These are phyloP conservation scores for Paecilomyces variotii DNA, from an alignment of 2,329 filamentous ascomycete species.

Conservation along the genomic window DNA sequence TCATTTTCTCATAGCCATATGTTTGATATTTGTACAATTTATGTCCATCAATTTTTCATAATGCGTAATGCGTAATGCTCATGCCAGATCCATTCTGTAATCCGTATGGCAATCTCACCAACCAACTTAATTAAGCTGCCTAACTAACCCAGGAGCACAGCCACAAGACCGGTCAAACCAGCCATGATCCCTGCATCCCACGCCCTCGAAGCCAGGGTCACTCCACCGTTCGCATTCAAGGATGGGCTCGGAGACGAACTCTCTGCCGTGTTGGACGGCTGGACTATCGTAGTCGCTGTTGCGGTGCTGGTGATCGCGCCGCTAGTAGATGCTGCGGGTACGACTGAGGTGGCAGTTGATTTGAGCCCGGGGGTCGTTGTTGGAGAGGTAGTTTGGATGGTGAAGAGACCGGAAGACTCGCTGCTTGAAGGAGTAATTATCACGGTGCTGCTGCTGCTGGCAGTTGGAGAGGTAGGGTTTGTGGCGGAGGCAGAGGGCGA, in stretches of 20 bases:
- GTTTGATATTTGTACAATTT: too few species aligned
- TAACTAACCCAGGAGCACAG: neutral
- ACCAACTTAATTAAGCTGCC: neutral
- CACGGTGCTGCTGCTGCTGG: neutral
- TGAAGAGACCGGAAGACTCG: neutral
- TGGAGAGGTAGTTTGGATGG: neutral
- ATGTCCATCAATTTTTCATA: too few species aligned
- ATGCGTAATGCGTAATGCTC: too few species aligned
- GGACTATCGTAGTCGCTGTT: neutral
- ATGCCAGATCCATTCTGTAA: too few species aligned
- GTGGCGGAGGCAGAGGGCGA: neutral
- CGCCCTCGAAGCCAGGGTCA: neutral
- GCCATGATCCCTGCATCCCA: neutral
- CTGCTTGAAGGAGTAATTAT: neutral
- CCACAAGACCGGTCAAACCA: neutral
- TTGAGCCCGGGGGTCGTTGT: neutral
- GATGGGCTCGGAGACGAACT: neutral
- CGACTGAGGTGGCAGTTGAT: neutral
- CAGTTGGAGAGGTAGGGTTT: neutral
- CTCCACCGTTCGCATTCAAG: neutral
- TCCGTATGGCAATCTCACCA: too few species aligned
- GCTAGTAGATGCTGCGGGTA: neutral
- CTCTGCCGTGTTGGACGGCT: neutral
- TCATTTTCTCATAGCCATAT: too few species aligned
- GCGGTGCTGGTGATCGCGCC: neutral